Conservation (phyloP, 805 yeast species). For the Monosporozyma solicola region DNA sequence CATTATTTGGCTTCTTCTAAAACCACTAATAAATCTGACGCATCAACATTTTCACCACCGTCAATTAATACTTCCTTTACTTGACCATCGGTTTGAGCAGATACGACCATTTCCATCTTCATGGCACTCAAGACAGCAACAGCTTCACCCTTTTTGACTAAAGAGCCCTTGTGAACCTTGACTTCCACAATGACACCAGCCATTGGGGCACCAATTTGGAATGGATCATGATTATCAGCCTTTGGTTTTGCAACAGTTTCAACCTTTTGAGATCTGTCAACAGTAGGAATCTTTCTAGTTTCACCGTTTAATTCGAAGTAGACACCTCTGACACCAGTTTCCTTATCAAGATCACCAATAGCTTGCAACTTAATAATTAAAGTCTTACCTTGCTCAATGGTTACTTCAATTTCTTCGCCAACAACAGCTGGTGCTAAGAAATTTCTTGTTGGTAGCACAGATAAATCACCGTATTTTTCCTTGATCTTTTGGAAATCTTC, state of each 20-base stretch:
- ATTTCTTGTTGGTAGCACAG: slow-evolving; percentile 86
- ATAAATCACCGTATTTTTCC: slow-evolving; percentile 82
- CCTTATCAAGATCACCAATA: slow-evolving; percentile 74
- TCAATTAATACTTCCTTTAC: slow-evolving; percentile 67
- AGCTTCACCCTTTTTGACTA: slow-evolving; percentile 94
- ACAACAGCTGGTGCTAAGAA: slow-evolving; percentile 82
- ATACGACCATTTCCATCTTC: slow-evolving; percentile 99
- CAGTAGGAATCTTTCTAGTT: slow-evolving; percentile 88
- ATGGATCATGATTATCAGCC: slow-evolving; percentile 80
- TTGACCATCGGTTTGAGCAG: slow-evolving; percentile 83
- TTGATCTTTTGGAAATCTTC: slow-evolving; percentile 71
- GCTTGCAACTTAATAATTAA: slow-evolving; percentile 88
- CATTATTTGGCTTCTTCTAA: slow-evolving; percentile 30
- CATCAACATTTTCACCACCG: slow-evolving; percentile 94
- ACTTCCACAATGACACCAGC: slow-evolving; percentile 97
- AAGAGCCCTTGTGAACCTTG: slow-evolving; percentile 77
- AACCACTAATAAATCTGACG: slow-evolving; percentile 74
- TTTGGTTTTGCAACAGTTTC: slow-evolving; percentile 82
- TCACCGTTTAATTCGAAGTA: slow-evolving; percentile 98
- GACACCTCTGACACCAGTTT: slow-evolving; percentile 90
- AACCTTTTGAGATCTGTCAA: slow-evolving; percentile 77
- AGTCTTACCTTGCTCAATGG: slow-evolving; percentile 90
- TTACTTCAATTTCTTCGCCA: slow-evolving; percentile 82
- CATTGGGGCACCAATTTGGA: slow-evolving; percentile 98
- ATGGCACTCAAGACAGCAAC: slow-evolving; percentile 90